Base-by-base conservation (phyloP, 2,329 filamentous ascomycete species). In the Neofusicoccum umdonicola region DNA sequence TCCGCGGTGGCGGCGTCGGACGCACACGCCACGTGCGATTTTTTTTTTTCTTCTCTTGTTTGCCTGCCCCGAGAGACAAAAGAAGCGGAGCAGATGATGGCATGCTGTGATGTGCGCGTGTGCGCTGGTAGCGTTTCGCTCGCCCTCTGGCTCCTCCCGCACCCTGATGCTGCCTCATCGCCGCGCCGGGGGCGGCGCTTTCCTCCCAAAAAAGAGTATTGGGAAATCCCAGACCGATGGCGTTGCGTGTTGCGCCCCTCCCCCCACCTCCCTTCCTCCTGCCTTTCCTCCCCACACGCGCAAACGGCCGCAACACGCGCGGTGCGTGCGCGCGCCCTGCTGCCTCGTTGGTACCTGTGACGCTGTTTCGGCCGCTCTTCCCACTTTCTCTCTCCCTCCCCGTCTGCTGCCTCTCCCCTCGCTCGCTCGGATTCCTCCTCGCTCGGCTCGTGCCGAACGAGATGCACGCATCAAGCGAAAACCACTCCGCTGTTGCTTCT, bases 381-480 rank as follows among this genome's bases (percentile, higher is more conserved):
- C 35, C 39, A 34, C 27, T 37, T 19, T 48, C 45, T 7, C 15
- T 5, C 31, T 44, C 22, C 39, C 39, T 19, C 54, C 35, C 41
- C 19, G n/a, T 27, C 51, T 39, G 7, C 11, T 17, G 22, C 54
- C 22, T 27, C 37, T 42, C 52, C 31, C 15, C 50, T 52, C 50
- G 27, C 48, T 35, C 27, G n/a, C 48, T 35, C 17, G 22, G 17
- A 31, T 22, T 31, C 22, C 22, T 19, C 8, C 27, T 47, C 56
- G 41, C n/a, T 60, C 56, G 56, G 56, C 7, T 35, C 42, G 31
- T 35, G 9, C 56, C 56, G 56, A 60, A 31, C 42, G 41, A 60
- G 56, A 48, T 60, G 19, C n/a, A 44, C 56, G 42, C 56, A 35
- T 35, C 56, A 60, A 37, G 42, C 56, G 42, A 60, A 22, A 44